Conservation (phyloP, 2,329 filamentous ascomycete species). For the Ceratocystis lukuohia region DNA sequence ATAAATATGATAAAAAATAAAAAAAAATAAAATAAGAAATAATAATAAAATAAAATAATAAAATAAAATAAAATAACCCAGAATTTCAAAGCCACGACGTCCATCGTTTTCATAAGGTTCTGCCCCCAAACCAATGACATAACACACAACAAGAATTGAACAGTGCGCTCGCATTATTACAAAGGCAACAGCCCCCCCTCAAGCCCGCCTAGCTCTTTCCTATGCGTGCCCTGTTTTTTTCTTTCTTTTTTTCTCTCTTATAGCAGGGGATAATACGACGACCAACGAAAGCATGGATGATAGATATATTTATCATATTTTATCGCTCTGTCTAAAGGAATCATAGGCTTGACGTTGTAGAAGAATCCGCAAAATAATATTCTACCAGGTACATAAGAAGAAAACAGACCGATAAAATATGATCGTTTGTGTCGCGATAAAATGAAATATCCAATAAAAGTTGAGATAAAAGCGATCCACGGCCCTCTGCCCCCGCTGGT, state of each 20-base stretch:
- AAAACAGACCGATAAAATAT: background rate
- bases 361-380: background rate
- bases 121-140: background rate
- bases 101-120: background rate
- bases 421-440: too few species aligned
- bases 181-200: background rate
- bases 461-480: too few species aligned
- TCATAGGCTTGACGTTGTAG: background rate
- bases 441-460: too few species aligned
- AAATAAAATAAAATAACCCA: background rate
- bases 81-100: background rate
- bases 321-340: background rate
- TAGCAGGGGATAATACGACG: background rate
- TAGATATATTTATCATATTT: background rate
- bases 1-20: too few species aligned
- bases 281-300: too few species aligned
- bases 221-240: background rate
- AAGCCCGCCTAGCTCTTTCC: background rate
- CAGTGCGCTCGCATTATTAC: constrained; percentile 1
- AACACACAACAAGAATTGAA: background rate
- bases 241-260: background rate
- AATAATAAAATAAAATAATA: too few species aligned
- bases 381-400: background rate
- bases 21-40: background rate
- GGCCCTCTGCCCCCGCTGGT: background rate